Evolutionary conservation across 371 early-diverging fungal species (phyloP).

Genomic region (Massospora cicadina): DNA sequence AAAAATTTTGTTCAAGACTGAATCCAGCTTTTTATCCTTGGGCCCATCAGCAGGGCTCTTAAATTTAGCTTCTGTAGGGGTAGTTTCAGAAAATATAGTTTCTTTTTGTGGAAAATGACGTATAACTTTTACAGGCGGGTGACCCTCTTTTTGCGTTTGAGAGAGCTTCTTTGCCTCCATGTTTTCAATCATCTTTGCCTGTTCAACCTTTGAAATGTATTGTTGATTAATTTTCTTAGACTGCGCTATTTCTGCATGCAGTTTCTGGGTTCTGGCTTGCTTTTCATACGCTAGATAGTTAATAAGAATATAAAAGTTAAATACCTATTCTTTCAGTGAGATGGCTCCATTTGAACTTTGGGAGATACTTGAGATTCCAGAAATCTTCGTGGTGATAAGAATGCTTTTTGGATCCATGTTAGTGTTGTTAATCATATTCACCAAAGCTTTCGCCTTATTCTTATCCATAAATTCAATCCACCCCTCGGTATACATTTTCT

Average conservation of each 20-base stretch:
- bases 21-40: not conserved
- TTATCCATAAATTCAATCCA: slow-evolving; percentile 95
- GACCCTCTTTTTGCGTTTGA: not conserved
- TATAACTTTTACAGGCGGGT: not conserved
- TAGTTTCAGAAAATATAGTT: not conserved
- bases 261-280: slow-evolving; percentile 60
- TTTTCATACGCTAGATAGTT: slow-evolving; percentile 44
- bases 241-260: slow-evolving; percentile 71
- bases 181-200: slow-evolving; percentile 54
- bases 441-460: slow-evolving; percentile 60
- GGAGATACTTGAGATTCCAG: slow-evolving; percentile 92
- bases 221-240: slow-evolving; percentile 68
- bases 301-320: slow-evolving; percentile 9
- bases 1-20: not conserved
- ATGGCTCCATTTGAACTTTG: slow-evolving; percentile 91
- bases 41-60: not conserved
- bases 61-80: not conserved
- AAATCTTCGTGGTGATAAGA: slow-evolving; percentile 71
- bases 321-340: slow-evolving; percentile 80
- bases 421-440: slow-evolving; percentile 54
- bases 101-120: not conserved
- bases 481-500: slow-evolving; percentile 77
- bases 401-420: slow-evolving; percentile 65
- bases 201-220: slow-evolving; percentile 68
- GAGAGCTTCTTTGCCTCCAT: not conserved